Percentiles rank a stretch among this genome's conserved stretches.
phyloP scores from a whole-genome alignment of 2,329 filamentous ascomycete species.

The Pseudopithomyces chartarum region DNA sequence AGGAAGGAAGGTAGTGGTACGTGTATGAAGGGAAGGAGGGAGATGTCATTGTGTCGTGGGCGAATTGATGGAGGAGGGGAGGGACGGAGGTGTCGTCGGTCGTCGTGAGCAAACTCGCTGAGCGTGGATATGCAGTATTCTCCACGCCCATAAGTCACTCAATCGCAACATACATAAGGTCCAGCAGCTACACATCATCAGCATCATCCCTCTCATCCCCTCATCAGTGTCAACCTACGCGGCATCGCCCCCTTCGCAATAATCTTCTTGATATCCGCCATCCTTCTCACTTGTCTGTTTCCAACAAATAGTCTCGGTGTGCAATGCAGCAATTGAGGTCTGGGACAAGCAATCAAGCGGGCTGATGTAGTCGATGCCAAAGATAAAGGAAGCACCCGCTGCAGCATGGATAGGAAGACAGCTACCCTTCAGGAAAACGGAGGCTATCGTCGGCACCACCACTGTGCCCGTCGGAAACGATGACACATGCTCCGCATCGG shows the following conservation, averaged over 20 bases:
- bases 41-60: too few species aligned
- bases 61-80: too few species aligned
- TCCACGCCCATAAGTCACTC: too few species aligned
- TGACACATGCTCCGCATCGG: slow-evolving; percentile 8
- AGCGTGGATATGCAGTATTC: background rate
- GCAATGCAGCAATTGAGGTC: background rate
- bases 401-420: background rate
- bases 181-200: slow-evolving; percentile 41
- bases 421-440: slow-evolving; percentile 21
- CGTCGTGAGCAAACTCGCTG: too few species aligned
- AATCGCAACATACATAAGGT: slow-evolving; percentile 51
- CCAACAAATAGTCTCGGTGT: background rate
- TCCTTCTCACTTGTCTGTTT: slow-evolving; percentile 22
- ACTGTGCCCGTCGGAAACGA: background rate
- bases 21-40: background rate
- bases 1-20: background rate
- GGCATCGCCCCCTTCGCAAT: slow-evolving; percentile 49
- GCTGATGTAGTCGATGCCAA: too few species aligned
- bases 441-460: slow-evolving; percentile 26
- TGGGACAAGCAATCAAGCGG: background rate
- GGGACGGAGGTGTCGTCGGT: too few species aligned
- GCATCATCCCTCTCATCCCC: background rate
- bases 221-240: slow-evolving; percentile 38
- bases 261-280: slow-evolving; percentile 53
- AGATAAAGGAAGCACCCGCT: background rate